Percentiles rank a stretch among this genome's conserved stretches.
Conservation (phyloP, 345 rosid genomes). For the Rhizophora mangle region DNA sequence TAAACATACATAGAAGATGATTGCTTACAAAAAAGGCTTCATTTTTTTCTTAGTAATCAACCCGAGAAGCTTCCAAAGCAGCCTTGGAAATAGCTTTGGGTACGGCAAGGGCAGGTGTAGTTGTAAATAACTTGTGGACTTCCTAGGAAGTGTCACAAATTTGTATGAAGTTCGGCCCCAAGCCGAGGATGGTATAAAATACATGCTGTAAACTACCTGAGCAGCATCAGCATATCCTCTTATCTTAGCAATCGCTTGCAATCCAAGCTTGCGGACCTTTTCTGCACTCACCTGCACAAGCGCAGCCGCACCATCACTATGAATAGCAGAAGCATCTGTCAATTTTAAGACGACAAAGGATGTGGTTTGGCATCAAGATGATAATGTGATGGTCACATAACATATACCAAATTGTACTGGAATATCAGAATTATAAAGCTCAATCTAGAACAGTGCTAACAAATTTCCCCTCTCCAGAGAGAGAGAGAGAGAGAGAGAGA, state of each 20-base stretch:
- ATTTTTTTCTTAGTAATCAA: constrained; percentile 31
- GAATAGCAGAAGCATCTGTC: background rate
- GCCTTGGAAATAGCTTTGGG: constrained; percentile 34
- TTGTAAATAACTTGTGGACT: constrained; percentile 26
- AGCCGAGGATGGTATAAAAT: background rate
- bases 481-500: background rate
- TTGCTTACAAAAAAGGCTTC: constrained; percentile 32
- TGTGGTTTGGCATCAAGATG: background rate
- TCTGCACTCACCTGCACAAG: constrained; percentile 25
- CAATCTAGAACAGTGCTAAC: no score
- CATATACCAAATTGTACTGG: background rate
- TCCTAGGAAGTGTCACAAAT: background rate
- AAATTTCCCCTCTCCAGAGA: no score
- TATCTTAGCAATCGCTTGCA: constrained; percentile 32
- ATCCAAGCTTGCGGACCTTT: constrained; percentile 19
- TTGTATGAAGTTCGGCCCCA: background rate
- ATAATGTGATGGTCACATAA: background rate
- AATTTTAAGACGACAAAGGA: background rate
- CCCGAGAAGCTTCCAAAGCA: constrained; percentile 24
- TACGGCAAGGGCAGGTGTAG: constrained; percentile 33
- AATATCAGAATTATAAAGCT: background rate
- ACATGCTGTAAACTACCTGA: constrained; percentile 9
- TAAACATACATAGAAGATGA: background rate
- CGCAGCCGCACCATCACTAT: constrained; percentile 32
- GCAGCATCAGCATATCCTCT: constrained; percentile 34